Base-by-base conservation (phyloP, 2,329 filamentous ascomycete species). In the Fusarium verrucosum region DNA sequence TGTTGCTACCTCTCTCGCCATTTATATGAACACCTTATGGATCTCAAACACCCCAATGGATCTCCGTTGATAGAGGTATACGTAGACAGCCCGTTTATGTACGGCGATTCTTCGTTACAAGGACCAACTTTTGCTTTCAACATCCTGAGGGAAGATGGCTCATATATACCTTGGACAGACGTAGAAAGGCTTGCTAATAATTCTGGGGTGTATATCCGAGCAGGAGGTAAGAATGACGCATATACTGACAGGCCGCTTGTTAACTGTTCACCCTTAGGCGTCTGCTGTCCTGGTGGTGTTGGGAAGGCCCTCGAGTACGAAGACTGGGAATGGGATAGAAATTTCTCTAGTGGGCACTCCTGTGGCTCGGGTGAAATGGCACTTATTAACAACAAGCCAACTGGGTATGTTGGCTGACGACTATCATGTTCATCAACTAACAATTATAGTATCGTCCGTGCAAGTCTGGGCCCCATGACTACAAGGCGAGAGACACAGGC, bases 111-210 rank as follows among this genome's bases (percentile, higher is more conserved):
- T 1, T 75, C 69, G 16, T 80, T 79, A 19, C 86, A 89, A 71
- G 87, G 88, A 3, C 82, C 86, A 2, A 89, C 85, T 0, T 77
- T 91, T 20, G 85, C 87, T 3, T 89, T 91, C 75, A 91, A 89
- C 62, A 74, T 90, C 13, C 73, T 82, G 23, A 75, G 75, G n/a
- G 72, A 80, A 4, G 79, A 84, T 54, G 87, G 86, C 2, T 75
- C 75, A 1, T 82, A 84, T 65, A 75, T 88, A 26, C 79, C 84
- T 1, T 88, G 87, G 69, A 81, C 80, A 3, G 80, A 83, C 3
- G 84, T 89, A n/a, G 88, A 90, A 73, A 77, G 77, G 28, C 75
- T 82, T 17, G 86, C 88, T 0, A 84, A 87, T 61, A 75, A 80
- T 13, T 77, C 79, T 5, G 77, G 80, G 8, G 85, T 90, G 50